Evolutionary conservation across 148 eudicot genomes (phyloP).

Genomic region (Talinum fruticosum): DNA sequence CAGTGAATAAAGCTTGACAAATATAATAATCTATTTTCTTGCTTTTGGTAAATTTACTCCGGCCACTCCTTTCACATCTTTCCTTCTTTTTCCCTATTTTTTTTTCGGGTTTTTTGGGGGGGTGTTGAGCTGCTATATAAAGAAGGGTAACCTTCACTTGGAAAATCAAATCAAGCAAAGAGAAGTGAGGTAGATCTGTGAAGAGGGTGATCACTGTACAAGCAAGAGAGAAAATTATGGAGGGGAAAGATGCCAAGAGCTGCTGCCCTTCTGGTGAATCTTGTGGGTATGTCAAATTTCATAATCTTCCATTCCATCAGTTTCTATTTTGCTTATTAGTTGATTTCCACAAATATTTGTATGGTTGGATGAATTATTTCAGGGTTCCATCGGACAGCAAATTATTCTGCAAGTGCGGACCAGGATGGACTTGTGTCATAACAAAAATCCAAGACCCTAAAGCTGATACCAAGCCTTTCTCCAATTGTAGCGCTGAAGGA

Average conservation of each 20-base stretch:
- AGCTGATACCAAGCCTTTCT: slow-evolving; percentile 30
- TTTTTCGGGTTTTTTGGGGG: not conserved
- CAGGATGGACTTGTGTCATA: slow-evolving; percentile 39
- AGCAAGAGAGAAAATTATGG: too few species aligned
- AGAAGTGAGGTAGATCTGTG: too few species aligned
- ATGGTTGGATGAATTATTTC: too few species aligned
- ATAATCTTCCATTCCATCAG: not conserved
- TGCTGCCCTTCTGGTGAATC: slow-evolving; percentile 31
- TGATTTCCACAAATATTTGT: too few species aligned
- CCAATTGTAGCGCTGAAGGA: slow-evolving; percentile 22
- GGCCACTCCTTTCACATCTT: not conserved
- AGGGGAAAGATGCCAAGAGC: slow-evolving; percentile 26
- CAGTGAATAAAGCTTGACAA: too few species aligned
- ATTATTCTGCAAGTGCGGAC: slow-evolving; percentile 37
- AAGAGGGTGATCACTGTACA: too few species aligned
- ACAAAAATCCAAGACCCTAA: slow-evolving; percentile 16
- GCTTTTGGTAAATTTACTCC: too few species aligned
- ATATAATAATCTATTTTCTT: too few species aligned
- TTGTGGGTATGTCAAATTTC: slow-evolving; percentile 30
- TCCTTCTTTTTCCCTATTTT: rapidly evolving
- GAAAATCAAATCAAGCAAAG: not conserved
- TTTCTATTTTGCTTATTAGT: not conserved
- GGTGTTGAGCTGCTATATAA: not conserved
- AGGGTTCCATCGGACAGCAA: slow-evolving; percentile 16
- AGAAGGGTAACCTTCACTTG: not conserved